phyloP scores from a whole-genome alignment of 2,329 filamentous ascomycete genomes.

The Penicillium sp. region DNA sequence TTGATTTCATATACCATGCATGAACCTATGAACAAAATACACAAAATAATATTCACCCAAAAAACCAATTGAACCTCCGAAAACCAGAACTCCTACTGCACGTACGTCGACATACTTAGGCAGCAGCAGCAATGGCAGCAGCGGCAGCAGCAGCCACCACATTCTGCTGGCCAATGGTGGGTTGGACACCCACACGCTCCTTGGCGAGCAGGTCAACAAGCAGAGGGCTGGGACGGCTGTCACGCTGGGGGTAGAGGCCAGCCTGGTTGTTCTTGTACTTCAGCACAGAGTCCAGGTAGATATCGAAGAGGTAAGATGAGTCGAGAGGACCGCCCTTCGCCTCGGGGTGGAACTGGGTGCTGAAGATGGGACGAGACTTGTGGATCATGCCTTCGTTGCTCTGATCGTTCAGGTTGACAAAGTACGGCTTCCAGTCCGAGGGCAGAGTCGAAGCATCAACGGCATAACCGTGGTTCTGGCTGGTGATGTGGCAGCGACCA shows the following conservation, averaged over 20 bases:
- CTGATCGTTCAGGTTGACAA: conserved; percentile 95
- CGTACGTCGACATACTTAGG: conserved; percentile 16
- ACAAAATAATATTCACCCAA: conserved; percentile 8
- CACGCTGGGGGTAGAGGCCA: conserved; percentile 68
- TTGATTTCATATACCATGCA: conserved; percentile 11
- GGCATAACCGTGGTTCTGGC: conserved; percentile 97
- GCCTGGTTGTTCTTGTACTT: conserved; percentile 83
- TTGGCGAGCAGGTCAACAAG: conserved; percentile 89
- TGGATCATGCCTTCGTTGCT: conserved; percentile 97
- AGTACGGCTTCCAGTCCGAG: conserved; percentile 93
- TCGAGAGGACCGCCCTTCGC: conserved; percentile 97
- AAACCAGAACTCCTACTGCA: conserved; percentile 12
- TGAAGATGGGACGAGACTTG: conserved; percentile 94
- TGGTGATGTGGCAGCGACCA: conserved; percentile 96
- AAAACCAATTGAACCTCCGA: conserved; percentile 18
- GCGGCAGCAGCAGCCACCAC: conserved; percentile 35
- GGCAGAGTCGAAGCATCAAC: conserved; percentile 82
- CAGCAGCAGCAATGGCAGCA: conserved; percentile 24
- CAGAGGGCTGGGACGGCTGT: conserved; percentile 82
- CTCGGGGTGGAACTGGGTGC: conserved; percentile 97
- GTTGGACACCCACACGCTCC: conserved; percentile 89
- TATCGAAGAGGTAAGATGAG: conserved; percentile 93
- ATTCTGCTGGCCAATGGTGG: conserved; percentile 57
- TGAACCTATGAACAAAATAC: conserved; percentile 19
- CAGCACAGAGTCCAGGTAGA: conserved; percentile 86